Percentiles rank a stretch among this genome's conserved stretches.
Conservation (phyloP, 2,329 filamentous ascomycete species). For the Colletotrichum shisoi region DNA sequence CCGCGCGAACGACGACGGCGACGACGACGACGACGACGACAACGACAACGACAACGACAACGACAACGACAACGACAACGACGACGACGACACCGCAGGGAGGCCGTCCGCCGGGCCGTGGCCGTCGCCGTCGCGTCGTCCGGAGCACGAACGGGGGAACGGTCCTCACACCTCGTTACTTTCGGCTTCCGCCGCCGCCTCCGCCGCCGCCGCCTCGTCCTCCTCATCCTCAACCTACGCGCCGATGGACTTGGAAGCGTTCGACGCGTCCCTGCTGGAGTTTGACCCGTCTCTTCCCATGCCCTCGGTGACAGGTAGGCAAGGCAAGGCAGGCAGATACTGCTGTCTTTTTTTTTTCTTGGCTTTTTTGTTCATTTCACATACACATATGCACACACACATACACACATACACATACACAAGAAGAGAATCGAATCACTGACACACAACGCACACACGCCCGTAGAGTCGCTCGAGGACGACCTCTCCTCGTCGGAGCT, state of each 20-base stretch:
- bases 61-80: too few species aligned
- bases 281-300: conserved; percentile 10
- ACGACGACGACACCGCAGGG: neutral
- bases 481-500: conserved; percentile 5
- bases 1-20: too few species aligned
- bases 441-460: too few species aligned
- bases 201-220: too few species aligned
- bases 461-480: neutral
- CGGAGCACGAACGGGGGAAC: neutral
- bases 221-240: neutral
- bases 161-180: neutral
- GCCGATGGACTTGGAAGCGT: neutral
- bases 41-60: neutral
- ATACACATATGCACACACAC: too few species aligned
- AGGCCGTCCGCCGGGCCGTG: neutral
- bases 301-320: neutral
- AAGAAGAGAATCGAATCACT: neutral
- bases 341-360: too few species aligned
- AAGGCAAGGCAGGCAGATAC: too few species aligned
- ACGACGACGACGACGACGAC: too few species aligned
- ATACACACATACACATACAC: too few species aligned
- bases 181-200: neutral
- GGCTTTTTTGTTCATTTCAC: too few species aligned
- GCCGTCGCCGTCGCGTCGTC: neutral
- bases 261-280: conserved; percentile 4